Evolutionary conservation across 345 rosid genomes (phyloP), one percentile per base, ranked within the genome.

Genomic region (Angophora floribunda): DNA sequence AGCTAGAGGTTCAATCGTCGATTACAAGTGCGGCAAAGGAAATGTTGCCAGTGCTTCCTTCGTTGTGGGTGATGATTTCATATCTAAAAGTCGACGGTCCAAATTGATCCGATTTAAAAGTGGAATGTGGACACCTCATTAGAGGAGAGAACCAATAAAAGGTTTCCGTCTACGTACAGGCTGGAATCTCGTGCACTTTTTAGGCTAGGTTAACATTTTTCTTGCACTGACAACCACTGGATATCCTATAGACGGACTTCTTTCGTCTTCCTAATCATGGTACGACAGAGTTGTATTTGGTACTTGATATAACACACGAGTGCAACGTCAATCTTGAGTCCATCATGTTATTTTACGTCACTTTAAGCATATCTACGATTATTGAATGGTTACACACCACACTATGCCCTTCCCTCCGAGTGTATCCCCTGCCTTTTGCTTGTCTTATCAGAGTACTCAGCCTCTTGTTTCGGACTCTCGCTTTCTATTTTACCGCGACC

Each of bases 261-360:
- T 55, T 55, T 22, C 22, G 28, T 55, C 24, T 55, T 55, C 61
- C 61, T 55, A 55, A 55, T 55, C 61, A 55, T 55, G 61, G 24
- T 3, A 28, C 9, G 28, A 55, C 0, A 8, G 61, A 55, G 22
- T 55, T 55, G 8, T 15, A 1, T 7, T 65, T 30, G 44, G 22
- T 65, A 15, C 21, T 30, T 16, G 32, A 65, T 14, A 65, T 15
- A 32, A 15, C 9, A 36, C 44, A 15, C 6, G 30, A 28, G 17
- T 65, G 41, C n/a, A 65, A n/a, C 4, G 10, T 65, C 21, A 65
- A n/a, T 0, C 8, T 26, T 12, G 30, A 12, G 30, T 59, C 0
- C 7, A 28, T 61, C 7, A 3, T 26, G 4, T 26, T 61, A 0
- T 28, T 26, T 61, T 0, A 59, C 26, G 67, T 12, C 12, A 55